Percentiles rank a stretch among this genome's conserved stretches.
Evolutionary conservation across 257 asterid species (phyloP).

Genomic region (Capsicum baccatum): DNA sequence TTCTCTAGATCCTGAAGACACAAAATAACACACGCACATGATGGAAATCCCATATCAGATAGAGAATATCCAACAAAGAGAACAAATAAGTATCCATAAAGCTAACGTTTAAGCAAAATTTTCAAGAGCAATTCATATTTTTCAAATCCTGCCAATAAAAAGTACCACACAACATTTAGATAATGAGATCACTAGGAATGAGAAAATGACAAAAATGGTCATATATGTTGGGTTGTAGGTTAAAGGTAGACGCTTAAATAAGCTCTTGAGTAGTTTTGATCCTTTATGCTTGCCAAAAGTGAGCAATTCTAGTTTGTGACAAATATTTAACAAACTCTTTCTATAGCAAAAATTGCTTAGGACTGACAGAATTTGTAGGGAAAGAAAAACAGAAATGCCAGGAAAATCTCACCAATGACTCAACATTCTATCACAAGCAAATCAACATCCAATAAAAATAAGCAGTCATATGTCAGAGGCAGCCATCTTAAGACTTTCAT

Average conservation of each 20-base stretch:
- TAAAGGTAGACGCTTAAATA: neutral
- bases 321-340: neutral
- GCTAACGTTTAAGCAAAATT: neutral
- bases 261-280: neutral
- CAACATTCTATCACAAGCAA: neutral
- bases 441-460: neutral
- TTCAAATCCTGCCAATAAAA: slow-evolving; percentile 21
- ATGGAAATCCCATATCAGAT: neutral
- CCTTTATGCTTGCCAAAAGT: neutral
- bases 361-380: neutral
- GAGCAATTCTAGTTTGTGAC: neutral
- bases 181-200: neutral
- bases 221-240: neutral
- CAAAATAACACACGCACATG: neutral
- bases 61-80: neutral
- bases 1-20: slow-evolving; percentile 52
- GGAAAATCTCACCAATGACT: neutral
- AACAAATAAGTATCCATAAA: neutral
- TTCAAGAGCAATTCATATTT: neutral
- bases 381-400: too few relatives aligned
- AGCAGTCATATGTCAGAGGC: slow-evolving; percentile 18
- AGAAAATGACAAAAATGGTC: neutral
- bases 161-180: neutral
- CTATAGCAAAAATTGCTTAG: neutral
- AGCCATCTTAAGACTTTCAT: slow-evolving; percentile 16